Percentiles rank a stretch among this genome's conserved stretches.
Evolutionary conservation across 768 basidiomycete genomes (phyloP).

Genomic region (Boletus vinaceobasis): DNA sequence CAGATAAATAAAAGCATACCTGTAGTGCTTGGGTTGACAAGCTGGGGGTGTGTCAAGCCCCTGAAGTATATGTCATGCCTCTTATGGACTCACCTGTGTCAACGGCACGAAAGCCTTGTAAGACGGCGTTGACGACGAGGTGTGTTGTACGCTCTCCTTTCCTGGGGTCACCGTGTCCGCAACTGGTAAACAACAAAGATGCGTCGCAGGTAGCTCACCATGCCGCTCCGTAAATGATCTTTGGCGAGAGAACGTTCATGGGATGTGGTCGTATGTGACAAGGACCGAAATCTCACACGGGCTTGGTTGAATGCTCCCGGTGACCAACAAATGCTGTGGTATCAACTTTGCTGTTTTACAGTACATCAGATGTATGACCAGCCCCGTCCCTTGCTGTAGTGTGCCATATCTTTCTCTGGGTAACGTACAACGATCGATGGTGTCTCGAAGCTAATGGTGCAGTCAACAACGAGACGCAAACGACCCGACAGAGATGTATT

Average conservation of each 20-base stretch:
- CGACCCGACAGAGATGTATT: background rate
- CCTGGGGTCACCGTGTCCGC: constrained; percentile 42
- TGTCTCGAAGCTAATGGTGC: background rate
- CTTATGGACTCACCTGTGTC: constrained; percentile 64
- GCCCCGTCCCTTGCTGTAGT: background rate
- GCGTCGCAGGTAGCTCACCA: constrained; percentile 38
- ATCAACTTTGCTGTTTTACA: background rate
- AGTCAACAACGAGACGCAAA: background rate
- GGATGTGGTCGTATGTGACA: constrained; percentile 2
- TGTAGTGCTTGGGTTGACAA: constrained; percentile 72
- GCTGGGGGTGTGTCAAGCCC: constrained; percentile 36
- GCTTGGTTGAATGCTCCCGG: background rate
- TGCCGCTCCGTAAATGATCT: constrained; percentile 60
- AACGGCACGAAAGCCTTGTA: constrained; percentile 75
- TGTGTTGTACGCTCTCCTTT: constrained; percentile 69
- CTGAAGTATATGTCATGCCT: constrained; percentile 4
- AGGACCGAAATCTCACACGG: constrained; percentile 15
- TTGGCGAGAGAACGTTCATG: constrained; percentile 36
- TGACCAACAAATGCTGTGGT: background rate
- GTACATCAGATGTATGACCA: background rate
- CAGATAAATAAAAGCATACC: constrained; percentile 33
- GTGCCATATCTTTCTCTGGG: background rate
- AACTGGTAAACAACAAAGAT: background rate
- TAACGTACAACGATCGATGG: background rate
- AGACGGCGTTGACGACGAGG: constrained; percentile 68